These are phyloP conservation scores for Cladosporium austrohemisphaericum DNA, from an alignment of 2,329 filamentous ascomycete genomes.

Conservation along the genomic window DNA sequence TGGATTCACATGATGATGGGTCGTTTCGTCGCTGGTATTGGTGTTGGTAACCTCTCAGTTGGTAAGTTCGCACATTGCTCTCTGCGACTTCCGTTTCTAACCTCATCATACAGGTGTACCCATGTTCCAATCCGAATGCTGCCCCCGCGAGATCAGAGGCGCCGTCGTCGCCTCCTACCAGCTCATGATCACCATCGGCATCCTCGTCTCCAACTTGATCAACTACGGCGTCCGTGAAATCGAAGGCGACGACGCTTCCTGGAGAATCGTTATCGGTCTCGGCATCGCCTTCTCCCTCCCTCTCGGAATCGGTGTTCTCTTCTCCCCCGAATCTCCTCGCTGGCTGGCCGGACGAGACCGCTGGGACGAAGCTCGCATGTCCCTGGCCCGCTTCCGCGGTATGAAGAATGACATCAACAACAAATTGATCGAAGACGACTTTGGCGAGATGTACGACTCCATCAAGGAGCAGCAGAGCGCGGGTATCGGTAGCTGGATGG, in stretches of 20 bases:
- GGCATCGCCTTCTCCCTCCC: conserved; percentile 43
- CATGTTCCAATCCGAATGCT: conserved; percentile 44
- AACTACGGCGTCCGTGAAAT: conserved; percentile 39
- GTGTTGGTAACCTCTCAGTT: conserved; percentile 40
- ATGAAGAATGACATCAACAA: conserved; percentile 40
- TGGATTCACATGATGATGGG: conserved; percentile 34
- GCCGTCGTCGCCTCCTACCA: conserved; percentile 46
- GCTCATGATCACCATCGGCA: conserved; percentile 46
- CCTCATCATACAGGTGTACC: conserved; percentile 47
- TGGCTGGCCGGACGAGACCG: conserved; percentile 27
- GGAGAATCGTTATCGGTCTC: conserved; percentile 45
- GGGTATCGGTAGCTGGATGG: conserved; percentile 29
- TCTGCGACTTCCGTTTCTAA: no score
- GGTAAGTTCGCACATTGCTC: conserved; percentile 28
- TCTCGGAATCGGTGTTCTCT: conserved; percentile 19
- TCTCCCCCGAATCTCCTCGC: conserved; percentile 46
- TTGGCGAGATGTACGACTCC: conserved; percentile 40
- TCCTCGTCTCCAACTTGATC: conserved; percentile 45
- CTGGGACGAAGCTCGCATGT: conserved; percentile 35
- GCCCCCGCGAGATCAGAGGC: conserved; percentile 44
- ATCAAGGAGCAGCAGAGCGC: conserved; percentile 37
- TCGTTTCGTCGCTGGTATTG: conserved; percentile 42
- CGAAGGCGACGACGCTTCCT: conserved; percentile 30
- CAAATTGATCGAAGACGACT: conserved; percentile 37
- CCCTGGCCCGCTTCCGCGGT: conserved; percentile 36